Base-by-base conservation (phyloP, 306 rosid species). In the Ceratonia siliqua region DNA sequence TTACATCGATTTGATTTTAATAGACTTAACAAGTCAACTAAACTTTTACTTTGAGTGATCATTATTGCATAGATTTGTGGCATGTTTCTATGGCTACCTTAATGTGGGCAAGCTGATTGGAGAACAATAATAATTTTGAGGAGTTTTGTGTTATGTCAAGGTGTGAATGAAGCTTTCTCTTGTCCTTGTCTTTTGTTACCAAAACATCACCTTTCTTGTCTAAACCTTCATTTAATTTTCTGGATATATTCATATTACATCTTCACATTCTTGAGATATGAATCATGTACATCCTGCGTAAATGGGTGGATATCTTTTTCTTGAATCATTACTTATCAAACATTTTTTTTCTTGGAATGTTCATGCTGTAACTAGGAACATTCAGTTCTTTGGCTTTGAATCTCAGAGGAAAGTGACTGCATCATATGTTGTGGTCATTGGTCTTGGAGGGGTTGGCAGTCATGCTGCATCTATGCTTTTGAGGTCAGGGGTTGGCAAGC, bases 401-500 rank as follows among this genome's bases (percentile, higher is more conserved):
- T 82, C 98, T 66, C 94, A 94, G 76, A 83, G 84, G 70, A 89
- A 88, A 78, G 97, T 94, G 84, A 88, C 82, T 69, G 84, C 86
- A 76, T 89, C 98, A 5, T 91, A 91, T 83, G 94, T 91, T 72
- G 97, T 94, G 82, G 91, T 94, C 70, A 89, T 94, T 85, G 98
- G 98, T 79, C 97, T 94, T 82, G 98, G 98, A 79, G 97, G 98
- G 76, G 96, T 94, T 18, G 97, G 97, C 76, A 94, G 98, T 82
- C 96, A 94, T 79, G 98, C 98, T 59, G 97, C 98, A 45, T 63
- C 88, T 68, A 88, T 94, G 98, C 97, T 94, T 73, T 81, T 94
- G 78, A 87, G 98, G 76, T 87, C 98, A 28, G 97, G 98, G 65
- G 78, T 91, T 79, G 97, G 98, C 71, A 88, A 86, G 86, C 98